Conservation (phyloP, 2,329 filamentous ascomycete species). For the Talaromyces sp. region DNA sequence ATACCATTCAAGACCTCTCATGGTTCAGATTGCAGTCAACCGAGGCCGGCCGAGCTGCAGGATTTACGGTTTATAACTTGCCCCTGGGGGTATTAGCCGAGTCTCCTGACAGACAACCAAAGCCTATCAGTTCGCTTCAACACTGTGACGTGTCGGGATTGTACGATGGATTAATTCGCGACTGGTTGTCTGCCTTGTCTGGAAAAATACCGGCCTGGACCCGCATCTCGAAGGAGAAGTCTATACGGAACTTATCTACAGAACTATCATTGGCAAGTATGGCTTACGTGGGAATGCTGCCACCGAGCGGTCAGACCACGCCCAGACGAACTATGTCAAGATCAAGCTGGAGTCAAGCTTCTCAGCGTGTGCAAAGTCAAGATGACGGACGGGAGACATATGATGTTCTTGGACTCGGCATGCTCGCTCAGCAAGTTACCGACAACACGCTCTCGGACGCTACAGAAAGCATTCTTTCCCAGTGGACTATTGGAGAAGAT, state of each 20-base stretch:
- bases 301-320: neutral
- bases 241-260: slow-evolving; percentile 30
- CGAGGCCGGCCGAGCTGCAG: slow-evolving; percentile 3
- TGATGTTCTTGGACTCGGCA: slow-evolving; percentile 4
- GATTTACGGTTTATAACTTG: slow-evolving; percentile 17
- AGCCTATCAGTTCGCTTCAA: slow-evolving; percentile 12
- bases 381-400: neutral
- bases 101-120: neutral
- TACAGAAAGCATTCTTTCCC: slow-evolving; percentile 25
- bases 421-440: slow-evolving; percentile 1
- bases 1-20: slow-evolving; percentile 26
- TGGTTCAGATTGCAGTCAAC: slow-evolving; percentile 20
- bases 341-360: neutral
- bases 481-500: slow-evolving; percentile 31
- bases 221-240: slow-evolving; percentile 35
- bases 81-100: slow-evolving; percentile 12
- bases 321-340: neutral
- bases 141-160: slow-evolving; percentile 19
- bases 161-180: slow-evolving; percentile 33
- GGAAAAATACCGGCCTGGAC: slow-evolving; percentile 29
- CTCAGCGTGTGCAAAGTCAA: neutral
- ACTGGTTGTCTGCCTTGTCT: slow-evolving; percentile 33
- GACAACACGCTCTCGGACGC: neutral
- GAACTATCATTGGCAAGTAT: slow-evolving; percentile 35
- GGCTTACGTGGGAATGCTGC: slow-evolving; percentile 15